A percentile compares a stretch with the other conserved stretches of the same genome.
phyloP scores from a whole-genome alignment of 2,329 filamentous ascomycete genomes.

The Botrytis fragariae region DNA sequence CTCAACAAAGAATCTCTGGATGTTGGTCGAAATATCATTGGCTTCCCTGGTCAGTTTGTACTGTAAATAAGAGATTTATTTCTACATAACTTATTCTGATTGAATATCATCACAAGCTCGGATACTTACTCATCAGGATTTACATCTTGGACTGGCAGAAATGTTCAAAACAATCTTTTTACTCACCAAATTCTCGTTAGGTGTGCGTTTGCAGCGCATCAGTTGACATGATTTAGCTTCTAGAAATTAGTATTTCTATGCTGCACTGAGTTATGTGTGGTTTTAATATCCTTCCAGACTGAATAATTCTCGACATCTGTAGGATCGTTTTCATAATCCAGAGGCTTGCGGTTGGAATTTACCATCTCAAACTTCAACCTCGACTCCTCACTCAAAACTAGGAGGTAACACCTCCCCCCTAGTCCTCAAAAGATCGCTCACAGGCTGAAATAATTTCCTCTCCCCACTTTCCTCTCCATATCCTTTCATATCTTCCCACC shows the following conservation, averaged over 20 bases:
- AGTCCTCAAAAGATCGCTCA: background rate
- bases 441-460: background rate
- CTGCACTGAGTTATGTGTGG: background rate
- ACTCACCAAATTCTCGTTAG: background rate
- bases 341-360: background rate
- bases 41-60: background rate
- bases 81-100: too few relatives aligned
- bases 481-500: conserved; percentile 47
- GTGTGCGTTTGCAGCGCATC: background rate
- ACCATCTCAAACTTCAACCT: background rate
- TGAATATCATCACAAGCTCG: background rate
- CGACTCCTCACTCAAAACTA: background rate
- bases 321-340: background rate
- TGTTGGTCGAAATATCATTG: background rate
- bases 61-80: background rate
- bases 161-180: background rate
- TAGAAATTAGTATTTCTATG: background rate
- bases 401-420: background rate
- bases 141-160: background rate
- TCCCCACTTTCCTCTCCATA: conserved; percentile 31
- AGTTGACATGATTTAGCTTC: background rate
- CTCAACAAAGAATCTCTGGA: background rate
- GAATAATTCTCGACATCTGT: too few relatives aligned
- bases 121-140: background rate
- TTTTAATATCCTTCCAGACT: background rate